Base-by-base conservation (phyloP, 1,284 basidiomycete genomes). In the Trichosporon faecale region DNA sequence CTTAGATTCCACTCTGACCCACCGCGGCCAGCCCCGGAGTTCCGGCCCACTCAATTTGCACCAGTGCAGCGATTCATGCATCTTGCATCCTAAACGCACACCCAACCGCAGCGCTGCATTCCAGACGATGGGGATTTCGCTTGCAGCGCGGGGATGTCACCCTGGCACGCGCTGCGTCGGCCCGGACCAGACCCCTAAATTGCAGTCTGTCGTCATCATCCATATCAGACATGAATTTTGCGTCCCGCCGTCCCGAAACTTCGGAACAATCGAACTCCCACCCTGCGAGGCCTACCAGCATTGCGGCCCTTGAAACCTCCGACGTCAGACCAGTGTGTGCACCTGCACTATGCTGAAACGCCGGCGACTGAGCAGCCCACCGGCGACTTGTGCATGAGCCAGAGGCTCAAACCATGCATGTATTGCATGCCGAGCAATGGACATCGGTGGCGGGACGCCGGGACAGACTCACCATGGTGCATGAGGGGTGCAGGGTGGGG, bases 201-300 rank as follows among this genome's bases (percentile, higher is more conserved):
- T 61, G 27, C 29, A 33, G 57, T 31, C 57, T 61, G 57, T 61
- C 57, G 57, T 31, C 57, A 61, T 61, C 57, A 61, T 29, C 57
- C 57, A 61, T 61, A 61, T 60, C 55, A 61, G 29, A 29, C 57
- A 61, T 61, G 49, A 52, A 61, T 61, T 31, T 61, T 31, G 27
- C 57, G 57, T 61, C 57, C 57, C 57, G 57, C 57, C 7, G 29
- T 57, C 55, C 55, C 55, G 55, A 57, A 61, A 31, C 27, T 31
- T 61, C 57, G 57, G 57, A 31, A 31, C 57, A 61, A 61, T 61
- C 57, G 57, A 33, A 29, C 29, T 52, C 57, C 3, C 57, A 2
- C 57, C 57, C 57, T 31, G 57, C 49, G 49, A 21, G 1, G 49
- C 49, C 49, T 52, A 52, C 49, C 23, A 52, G 49, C 49, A 52